Base-by-base conservation (phyloP, 176 grass and related monocot genomes). In the Raddia guianensis region DNA sequence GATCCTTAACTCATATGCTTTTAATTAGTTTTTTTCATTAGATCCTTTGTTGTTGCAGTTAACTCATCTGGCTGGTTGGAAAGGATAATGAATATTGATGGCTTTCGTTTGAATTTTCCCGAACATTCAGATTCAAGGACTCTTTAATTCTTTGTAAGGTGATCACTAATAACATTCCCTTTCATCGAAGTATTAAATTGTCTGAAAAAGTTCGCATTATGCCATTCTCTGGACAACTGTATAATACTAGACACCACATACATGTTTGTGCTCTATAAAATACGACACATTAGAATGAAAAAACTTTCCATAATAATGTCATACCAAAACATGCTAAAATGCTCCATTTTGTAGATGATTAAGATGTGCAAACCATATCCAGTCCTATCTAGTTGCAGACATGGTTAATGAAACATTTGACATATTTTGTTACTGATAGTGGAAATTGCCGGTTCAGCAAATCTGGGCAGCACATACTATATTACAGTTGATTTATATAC, bases 11-110 rank as follows among this genome's bases (percentile, higher is more conserved):
- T 58, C 47, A 75, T 53, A 18, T 65, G 9, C n/a, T 51, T 77
- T 13, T 68, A 34, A 11, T 63, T 7, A 57, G 27, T 51, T 33
- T 2, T 49, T 46, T 86, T 68, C 45, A 52, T 44, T 32, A 68
- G 10, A 51, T 58, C 8, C 13, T 45, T 80, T 68, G n/a, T 68
- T 81, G 6, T 43, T 85, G 6, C 79, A 81, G 51, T 68, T 59
- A 18, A 66, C 34, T 69, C 27, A 69, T 44, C 58, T 75, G n/a
- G 58, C 47, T 13, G 35, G 44, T 32, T 61, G n/a, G 35, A 34
- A 65, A 74, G 50, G 27, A 40, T 42, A 43, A 5, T 5, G 37
- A 40, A 40, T 40, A 40, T 5, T 8, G 8, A 37, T 52, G 27
- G 9, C 13, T n/a, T 75, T 64, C 57, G 12, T 33, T 48, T 44